These are phyloP conservation scores for Fusarium sp. DNA, from an alignment of 2,329 filamentous ascomycete species.

Conservation along the genomic window DNA sequence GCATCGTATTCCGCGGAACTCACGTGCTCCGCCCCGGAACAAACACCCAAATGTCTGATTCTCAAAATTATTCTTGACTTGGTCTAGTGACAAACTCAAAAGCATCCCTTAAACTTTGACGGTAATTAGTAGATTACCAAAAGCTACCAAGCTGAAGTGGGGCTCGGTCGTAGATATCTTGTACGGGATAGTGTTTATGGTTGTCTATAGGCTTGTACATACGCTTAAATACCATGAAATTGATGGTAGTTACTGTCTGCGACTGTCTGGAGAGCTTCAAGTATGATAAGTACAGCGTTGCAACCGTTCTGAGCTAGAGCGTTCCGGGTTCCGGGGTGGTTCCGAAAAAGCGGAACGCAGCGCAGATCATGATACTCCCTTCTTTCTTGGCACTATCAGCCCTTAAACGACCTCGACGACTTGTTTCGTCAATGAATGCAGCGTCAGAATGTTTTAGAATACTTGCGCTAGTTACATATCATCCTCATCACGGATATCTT, in stretches of 20 bases:
- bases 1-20: too few species aligned
- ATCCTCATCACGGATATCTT: background rate
- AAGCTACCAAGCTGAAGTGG: background rate
- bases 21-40: background rate
- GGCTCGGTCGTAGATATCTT: rapidly evolving
- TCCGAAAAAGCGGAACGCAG: background rate
- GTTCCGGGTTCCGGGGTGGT: background rate
- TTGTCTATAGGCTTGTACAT: background rate
- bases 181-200: background rate
- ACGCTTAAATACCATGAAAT: background rate
- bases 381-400: background rate
- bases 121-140: too few species aligned
- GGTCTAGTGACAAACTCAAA: background rate
- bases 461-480: background rate
- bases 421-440: background rate
- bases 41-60: background rate
- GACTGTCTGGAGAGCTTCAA: too few species aligned
- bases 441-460: background rate
- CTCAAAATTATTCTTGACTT: background rate
- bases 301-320: rapidly evolving
- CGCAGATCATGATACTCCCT: background rate
- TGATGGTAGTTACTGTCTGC: background rate
- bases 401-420: background rate
- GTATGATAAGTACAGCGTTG: background rate
- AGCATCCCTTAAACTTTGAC: background rate